These are phyloP conservation scores for Prunus kanzakura DNA, from an alignment of 306 rosid genomes.

Conservation along the genomic window DNA sequence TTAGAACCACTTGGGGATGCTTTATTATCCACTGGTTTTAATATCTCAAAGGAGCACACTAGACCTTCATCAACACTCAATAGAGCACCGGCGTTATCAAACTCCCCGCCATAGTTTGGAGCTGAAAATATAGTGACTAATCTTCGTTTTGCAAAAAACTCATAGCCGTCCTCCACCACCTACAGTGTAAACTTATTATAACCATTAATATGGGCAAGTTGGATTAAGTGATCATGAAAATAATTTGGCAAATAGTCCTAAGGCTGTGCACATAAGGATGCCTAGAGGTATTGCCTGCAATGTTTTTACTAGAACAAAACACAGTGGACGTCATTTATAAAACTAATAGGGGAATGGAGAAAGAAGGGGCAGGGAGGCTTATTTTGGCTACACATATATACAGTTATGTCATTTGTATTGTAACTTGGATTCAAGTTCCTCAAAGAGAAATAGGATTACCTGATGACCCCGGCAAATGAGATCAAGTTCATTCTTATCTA, in stretches of 20 bases:
- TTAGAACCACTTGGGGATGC: slow-evolving; percentile 43
- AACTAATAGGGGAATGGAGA: neutral
- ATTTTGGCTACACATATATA: neutral
- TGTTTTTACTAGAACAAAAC: neutral
- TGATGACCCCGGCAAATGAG: slow-evolving; percentile 85
- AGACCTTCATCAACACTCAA: slow-evolving; percentile 70
- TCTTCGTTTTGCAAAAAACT: slow-evolving; percentile 68
- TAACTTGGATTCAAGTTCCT: neutral
- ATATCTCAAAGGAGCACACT: slow-evolving; percentile 74
- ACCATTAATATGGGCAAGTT: slow-evolving; percentile 1
- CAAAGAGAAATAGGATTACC: slow-evolving; percentile 39
- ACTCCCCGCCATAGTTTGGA: slow-evolving; percentile 88
- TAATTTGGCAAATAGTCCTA: neutral
- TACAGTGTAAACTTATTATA: slow-evolving; percentile 20
- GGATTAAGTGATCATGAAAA: slow-evolving; percentile 4
- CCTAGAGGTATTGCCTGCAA: neutral
- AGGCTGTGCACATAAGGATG: neutral
- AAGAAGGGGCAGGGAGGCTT: neutral
- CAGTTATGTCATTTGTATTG: neutral
- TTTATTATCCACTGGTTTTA: slow-evolving; percentile 53
- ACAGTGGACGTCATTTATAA: neutral
- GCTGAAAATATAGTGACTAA: slow-evolving; percentile 89
- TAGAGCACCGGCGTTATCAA: slow-evolving; percentile 78
- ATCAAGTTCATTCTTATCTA: slow-evolving; percentile 74
- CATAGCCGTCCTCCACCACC: slow-evolving; percentile 95